Conservation (phyloP, 352 stramenopile species). For the Phytophthora sp. region DNA sequence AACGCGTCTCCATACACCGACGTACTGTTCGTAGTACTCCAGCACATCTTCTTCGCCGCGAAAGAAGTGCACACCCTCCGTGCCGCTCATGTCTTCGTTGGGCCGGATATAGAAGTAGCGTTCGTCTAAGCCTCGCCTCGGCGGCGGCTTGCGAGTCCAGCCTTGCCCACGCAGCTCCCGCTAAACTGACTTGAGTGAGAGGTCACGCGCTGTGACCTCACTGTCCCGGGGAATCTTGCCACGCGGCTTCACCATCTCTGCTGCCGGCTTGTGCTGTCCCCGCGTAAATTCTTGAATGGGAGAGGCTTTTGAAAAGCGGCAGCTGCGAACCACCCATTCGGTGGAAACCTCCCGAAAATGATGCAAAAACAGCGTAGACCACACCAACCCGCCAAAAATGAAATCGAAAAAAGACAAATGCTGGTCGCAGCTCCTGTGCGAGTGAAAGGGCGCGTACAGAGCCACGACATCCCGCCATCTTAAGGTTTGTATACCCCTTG, state of each 20-base stretch:
- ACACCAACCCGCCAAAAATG: too few relatives aligned
- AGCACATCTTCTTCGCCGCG: conserved; percentile 2
- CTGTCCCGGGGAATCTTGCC: conserved; percentile 1
- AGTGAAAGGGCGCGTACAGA: too few relatives aligned
- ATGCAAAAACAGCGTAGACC: too few relatives aligned
- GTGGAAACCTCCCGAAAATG: too few relatives aligned
- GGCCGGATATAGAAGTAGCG: conserved; percentile 12
- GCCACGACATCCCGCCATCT: too few relatives aligned
- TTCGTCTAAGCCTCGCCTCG: conserved; percentile 11
- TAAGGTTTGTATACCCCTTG: too few relatives aligned
- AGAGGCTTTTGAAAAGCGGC: conserved; percentile 5
- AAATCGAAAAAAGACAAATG: too few relatives aligned
- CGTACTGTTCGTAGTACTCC: conserved; percentile 20
- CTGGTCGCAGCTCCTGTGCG: too few relatives aligned
- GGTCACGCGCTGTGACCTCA: conserved; percentile 3
- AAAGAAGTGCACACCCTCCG: too few relatives aligned
- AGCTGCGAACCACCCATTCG: too few relatives aligned
- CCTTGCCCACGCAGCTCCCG: conserved; percentile 7
- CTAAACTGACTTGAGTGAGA: conserved; percentile 18
- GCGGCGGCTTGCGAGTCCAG: conserved; percentile 3
- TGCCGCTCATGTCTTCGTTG: not conserved
- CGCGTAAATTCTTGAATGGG: conserved; percentile 8
- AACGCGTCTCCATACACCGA: too few relatives aligned
- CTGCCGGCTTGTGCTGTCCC: not conserved
- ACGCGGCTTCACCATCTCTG: not conserved